These are phyloP conservation scores for Cyberlindnera veronae DNA, from an alignment of 805 yeast genomes.

Conservation along the genomic window DNA sequence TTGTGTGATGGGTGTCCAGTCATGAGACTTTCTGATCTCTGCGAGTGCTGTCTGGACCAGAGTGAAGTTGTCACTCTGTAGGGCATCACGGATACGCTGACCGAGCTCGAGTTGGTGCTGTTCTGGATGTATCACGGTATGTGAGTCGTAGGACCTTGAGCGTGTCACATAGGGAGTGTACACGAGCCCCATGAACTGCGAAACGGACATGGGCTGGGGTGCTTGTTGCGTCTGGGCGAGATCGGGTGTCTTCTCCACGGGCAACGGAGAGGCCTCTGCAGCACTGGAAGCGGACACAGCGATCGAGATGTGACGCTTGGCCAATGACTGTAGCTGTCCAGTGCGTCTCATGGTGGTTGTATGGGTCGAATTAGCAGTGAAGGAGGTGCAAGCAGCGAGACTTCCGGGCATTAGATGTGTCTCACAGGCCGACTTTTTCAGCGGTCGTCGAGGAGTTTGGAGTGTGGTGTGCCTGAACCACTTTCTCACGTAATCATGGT, in stretches of 20 bases:
- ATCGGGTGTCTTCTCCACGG: constrained; percentile 3
- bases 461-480: too few species aligned
- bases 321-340: neutral
- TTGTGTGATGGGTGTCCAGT: constrained; percentile 4
- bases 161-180: constrained; percentile 3
- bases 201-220: neutral
- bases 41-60: constrained; percentile 1
- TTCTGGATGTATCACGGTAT: neutral
- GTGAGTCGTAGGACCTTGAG: neutral
- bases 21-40: neutral
- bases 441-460: too few species aligned
- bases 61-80: constrained; percentile 3
- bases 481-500: too few species aligned
- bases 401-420: too few species aligned
- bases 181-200: constrained; percentile 3
- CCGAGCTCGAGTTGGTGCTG: neutral
- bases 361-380: neutral
- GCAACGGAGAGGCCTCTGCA: neutral
- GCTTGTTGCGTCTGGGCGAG: neutral
- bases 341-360: constrained; percentile 1
- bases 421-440: too few species aligned
- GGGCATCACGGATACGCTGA: constrained; percentile 1
- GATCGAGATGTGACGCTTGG: constrained; percentile 6
- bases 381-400: neutral
- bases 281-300: constrained; percentile 3